Base-by-base conservation (phyloP, 805 yeast genomes). In the Cephaloascus albidus region DNA sequence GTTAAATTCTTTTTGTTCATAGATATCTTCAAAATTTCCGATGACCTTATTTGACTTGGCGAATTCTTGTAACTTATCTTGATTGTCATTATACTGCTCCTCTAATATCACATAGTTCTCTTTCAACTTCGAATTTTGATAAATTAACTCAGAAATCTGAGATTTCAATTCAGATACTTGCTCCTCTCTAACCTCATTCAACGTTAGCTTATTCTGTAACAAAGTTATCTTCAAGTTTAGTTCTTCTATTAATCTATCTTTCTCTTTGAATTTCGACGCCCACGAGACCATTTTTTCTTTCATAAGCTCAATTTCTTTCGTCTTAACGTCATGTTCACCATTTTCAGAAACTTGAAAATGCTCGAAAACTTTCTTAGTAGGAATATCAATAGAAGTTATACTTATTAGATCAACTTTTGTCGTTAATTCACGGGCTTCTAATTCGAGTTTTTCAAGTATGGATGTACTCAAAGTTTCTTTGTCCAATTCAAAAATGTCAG, bases 211-310 rank as follows among this genome's bases (percentile, higher is more conserved):
- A 4, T 62, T 58, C 43, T 73, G 69, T 30, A 76, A 49, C 2
- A 74, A 58, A 6, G 61, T 55, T 8, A 75, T 58, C 44, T 71
- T 74, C 40, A 75, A 52, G 10, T 58, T 53, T 12, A 72, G 53
- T 36, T 76, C 78, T 30, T 66, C 67, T 14, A 74, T 51, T 12
- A 45, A 37, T 18, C 43, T 48, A 18, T 61, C 63, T 28, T 54
- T 58, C 18, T 54, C 52, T 14, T 41, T 19, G 6, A 50, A 30
- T 34, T 39, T 40, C 18, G 10, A 18, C 14, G 37, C 27, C 33
- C 33, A 36, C 28, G 8, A 18, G 3, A 18, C 31, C 6, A 32
- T 17, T 17, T 23, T 32, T 10, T 37, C 35, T 20, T 37, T 32
- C 20, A 37, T 17, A 10, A 14, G 6, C 8, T 37, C 39, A 18